phyloP scores from a whole-genome alignment of 192 early-diverging fungal genomes.

The Umbelopsis vinacea region DNA sequence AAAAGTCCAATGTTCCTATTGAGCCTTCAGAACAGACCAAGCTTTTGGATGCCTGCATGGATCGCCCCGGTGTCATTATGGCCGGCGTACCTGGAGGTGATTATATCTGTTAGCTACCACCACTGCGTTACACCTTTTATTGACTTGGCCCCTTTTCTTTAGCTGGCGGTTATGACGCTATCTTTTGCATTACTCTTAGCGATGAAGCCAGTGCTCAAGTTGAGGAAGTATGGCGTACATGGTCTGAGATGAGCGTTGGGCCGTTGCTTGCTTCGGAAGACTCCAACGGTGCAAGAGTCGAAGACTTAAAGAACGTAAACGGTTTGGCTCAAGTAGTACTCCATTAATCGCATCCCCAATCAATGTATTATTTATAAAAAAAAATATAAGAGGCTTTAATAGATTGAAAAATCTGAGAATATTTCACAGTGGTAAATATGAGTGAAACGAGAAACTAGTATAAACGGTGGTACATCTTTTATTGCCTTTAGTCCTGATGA shows the following conservation, averaged over 20 bases:
- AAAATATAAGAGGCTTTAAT: slow-evolving; percentile 8
- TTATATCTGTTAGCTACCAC: neutral
- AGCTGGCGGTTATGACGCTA: slow-evolving; percentile 98
- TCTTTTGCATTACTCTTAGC: slow-evolving; percentile 83
- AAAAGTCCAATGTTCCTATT: slow-evolving; percentile 77
- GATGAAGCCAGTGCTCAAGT: slow-evolving; percentile 53
- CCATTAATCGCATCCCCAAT: neutral
- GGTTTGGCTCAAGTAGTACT: slow-evolving; percentile 9
- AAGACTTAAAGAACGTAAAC: slow-evolving; percentile 33
- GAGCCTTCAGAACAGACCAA: slow-evolving; percentile 89
- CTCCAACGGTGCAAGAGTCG: slow-evolving; percentile 55
- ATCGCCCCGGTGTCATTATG: slow-evolving; percentile 83
- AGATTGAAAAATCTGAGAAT: neutral
- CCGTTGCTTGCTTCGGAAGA: slow-evolving; percentile 79
- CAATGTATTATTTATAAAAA: neutral
- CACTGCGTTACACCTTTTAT: neutral
- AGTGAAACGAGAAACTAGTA: neutral
- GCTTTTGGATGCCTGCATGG: slow-evolving; percentile 82
- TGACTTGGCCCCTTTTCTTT: slow-evolving; percentile 2
- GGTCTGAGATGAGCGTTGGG: slow-evolving; percentile 80
- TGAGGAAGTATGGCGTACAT: slow-evolving; percentile 65
- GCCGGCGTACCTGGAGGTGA: slow-evolving; percentile 94
- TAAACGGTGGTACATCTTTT: neutral
- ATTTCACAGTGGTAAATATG: neutral
- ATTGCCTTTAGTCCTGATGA: slow-evolving; percentile 18